Evolutionary conservation across 768 basidiomycete species (phyloP), one percentile per base, ranked within the genome.

Genomic region (Cantharellus cinnabarinus): DNA sequence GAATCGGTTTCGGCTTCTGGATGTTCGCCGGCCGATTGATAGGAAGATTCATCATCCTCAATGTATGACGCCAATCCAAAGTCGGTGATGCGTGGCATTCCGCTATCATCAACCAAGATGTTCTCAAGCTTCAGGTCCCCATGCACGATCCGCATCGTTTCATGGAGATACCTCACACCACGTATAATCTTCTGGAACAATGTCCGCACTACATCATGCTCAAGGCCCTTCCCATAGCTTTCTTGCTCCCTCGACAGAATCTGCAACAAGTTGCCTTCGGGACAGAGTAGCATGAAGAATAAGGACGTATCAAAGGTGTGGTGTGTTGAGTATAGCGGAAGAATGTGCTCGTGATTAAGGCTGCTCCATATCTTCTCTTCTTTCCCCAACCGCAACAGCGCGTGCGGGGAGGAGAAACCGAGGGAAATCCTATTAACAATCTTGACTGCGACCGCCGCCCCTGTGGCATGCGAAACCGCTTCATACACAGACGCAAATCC

Each of bases 121-220:
- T 99, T 99, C 71, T 98, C 95, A 61, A 95, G 79, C 73, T 99
- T 99, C 69, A 99, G 74, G 71, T 99, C 95, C 65, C 90, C 79
- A 72, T 99, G 94, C 58, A 93, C 84, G 64, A 84, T 79, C 4
- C 76, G 71, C 37, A 80, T 83, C 48, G 78, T 77, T 60, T 83
- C 79, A 68, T 94, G 89, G 67, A 94, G 70, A 71, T 91, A 91
- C 57, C 80, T 77, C 66, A 91, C 70, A 20, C 86, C 89, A 58
- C 83, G 74, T 56, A 88, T 85, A 64, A 93, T 77, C 73, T 93
- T 88, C 58, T 82, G 76, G 67, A 91, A 89, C 77, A 89, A 81
- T 75, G 80, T 83, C 56, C 85, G 85, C 2, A 77, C 82, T 65
- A 88, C 86, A 63, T 89, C 86, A 60, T 80, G 82, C 15, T 77